Evolutionary conservation across 306 rosid species (phyloP), one percentile per base, ranked within the genome.

Genomic region (Casuarina equisetifolia): DNA sequence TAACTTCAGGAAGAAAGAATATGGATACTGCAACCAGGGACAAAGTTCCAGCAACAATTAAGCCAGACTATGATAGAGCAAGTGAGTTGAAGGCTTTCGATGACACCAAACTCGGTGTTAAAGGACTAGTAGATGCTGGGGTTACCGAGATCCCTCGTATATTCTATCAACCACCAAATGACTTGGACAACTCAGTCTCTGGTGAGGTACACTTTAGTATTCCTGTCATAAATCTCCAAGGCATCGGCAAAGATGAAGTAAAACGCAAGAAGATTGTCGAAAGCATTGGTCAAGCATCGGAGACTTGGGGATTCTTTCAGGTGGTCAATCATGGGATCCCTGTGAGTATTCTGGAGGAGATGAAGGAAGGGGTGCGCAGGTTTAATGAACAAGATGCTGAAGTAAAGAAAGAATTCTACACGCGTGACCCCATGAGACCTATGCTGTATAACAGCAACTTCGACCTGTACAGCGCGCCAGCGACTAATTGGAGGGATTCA

Each of bases 41-140:
- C 11, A 53, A 81, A 73, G 73, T 16, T 40, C 44, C 36, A 17
- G 80, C 6, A 44, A 35, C 5, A 3, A 4, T 12, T 11, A 35
- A 12, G 71, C 39, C 42, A 0, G 78, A 69, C n/a, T 75, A 71
- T n/a, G 86, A 82, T 13, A 82, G 85, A 75, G 20, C n/a, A 16
- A 81, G 72, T 7, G 89, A 83, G 50, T 75, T 85, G 10, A 83
- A 80, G 73, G 88, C 89, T 6, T 89, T 87, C 72, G 91, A 87
- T 62, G 87, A 87, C 20, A 79, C 92, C 3, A 84, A 88, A 68
- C 79, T 78, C 50, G 93, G 92, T 46, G 97, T 92, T 4, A 90
- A 90, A 78, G 92, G 93, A 5, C 88, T 90, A 6, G 88, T 84
- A 44, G 97, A 92, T 82, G 86, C 90, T 32, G 91, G 91, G 0